Conservation (phyloP, 139 green algal genomes). For the Coccomyxa sp. region DNA sequence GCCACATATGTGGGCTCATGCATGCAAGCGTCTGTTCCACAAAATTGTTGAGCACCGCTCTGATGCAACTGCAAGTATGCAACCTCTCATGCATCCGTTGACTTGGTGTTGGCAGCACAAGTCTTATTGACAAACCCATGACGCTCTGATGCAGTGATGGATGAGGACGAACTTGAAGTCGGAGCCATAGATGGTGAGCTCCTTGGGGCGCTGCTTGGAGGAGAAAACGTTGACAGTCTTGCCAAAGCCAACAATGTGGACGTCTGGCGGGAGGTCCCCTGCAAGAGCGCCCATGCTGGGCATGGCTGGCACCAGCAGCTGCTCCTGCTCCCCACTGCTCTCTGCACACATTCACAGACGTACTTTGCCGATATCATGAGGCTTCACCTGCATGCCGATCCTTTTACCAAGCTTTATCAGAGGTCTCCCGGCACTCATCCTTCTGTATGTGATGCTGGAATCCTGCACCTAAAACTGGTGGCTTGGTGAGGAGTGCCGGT, state of each 20-base stretch:
- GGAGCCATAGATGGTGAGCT: constrained; percentile 47
- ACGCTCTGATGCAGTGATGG: too few species aligned
- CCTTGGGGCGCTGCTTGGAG: constrained; percentile 73
- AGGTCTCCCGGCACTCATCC: too few species aligned
- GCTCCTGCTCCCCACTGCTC: background rate
- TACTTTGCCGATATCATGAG: background rate
- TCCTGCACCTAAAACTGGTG: too few species aligned
- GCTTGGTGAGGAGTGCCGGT: too few species aligned
- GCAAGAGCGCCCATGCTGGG: constrained; percentile 4
- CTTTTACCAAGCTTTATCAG: too few species aligned
- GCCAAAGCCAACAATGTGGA: constrained; percentile 42
- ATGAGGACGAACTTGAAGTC: constrained; percentile 28
- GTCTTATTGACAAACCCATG: too few species aligned
- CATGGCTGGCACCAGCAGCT: constrained; percentile 32
- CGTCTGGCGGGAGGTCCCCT: background rate
- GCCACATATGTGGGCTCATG: background rate
- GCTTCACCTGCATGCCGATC: too few species aligned
- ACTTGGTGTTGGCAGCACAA: too few species aligned
- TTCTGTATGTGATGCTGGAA: too few species aligned
- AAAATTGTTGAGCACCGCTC: too few species aligned
- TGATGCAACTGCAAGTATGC: background rate
- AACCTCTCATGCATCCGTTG: too few species aligned
- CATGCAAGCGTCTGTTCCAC: background rate
- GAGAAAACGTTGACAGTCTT: constrained; percentile 44
- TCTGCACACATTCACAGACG: background rate